These are phyloP conservation scores for Curvularia eragrostidis DNA, from an alignment of 2,329 filamentous ascomycete species.

Conservation along the genomic window DNA sequence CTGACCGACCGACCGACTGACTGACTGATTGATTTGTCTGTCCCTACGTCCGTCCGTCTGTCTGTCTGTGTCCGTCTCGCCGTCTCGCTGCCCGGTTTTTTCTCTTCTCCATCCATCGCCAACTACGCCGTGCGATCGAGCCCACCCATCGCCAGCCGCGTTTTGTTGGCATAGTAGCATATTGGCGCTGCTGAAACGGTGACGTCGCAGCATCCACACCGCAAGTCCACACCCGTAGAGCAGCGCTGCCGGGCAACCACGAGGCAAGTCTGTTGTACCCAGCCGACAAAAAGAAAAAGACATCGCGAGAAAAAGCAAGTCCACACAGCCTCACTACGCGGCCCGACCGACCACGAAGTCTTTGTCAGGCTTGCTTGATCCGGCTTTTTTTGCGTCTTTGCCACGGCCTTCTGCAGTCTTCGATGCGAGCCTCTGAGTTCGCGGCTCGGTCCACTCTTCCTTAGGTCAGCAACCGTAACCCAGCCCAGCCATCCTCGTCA, in stretches of 20 bases:
- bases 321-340: conserved; percentile 22
- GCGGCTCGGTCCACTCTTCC: conserved; percentile 17
- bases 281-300: not conserved
- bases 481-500: conserved; percentile 24
- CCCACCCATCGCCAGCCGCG: conserved; percentile 4
- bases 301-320: not conserved
- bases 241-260: conserved; percentile 24
- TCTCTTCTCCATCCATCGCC: not conserved
- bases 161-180: conserved; percentile 13
- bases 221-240: conserved; percentile 18
- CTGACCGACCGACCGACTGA: not conserved
- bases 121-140: conserved; percentile 2
- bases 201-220: conserved; percentile 31
- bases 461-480: conserved; percentile 24
- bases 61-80: not conserved
- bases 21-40: conserved; percentile 2
- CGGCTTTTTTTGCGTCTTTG: conserved; percentile 17
- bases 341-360: not conserved
- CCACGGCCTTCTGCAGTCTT: conserved; percentile 33
- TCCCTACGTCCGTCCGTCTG: not conserved
- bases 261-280: not conserved
- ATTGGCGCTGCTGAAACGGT: conserved; percentile 22
- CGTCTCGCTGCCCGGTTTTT: not conserved
- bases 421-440: conserved; percentile 13
- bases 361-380: conserved; percentile 20